Base-by-base conservation (phyloP, 257 asterid species). In the Lavandula angustifolia region DNA sequence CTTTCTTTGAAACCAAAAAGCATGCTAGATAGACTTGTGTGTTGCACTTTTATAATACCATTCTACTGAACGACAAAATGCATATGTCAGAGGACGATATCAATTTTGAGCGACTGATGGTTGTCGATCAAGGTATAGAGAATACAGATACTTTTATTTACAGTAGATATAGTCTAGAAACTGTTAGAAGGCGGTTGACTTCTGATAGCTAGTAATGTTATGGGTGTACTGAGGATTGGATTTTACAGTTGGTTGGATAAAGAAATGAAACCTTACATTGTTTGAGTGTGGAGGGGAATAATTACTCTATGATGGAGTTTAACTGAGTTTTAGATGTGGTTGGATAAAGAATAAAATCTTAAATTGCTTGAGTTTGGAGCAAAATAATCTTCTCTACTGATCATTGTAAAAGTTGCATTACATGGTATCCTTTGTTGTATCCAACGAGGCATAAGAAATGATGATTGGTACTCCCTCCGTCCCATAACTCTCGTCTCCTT, bases 61-160 rank as follows among this genome's bases (percentile, higher is more conserved):
- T 37, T 32, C 35, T 53, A 18, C 11, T 70, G 3, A 16, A 27
- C 51, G 9, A 29, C n/a, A 37, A 43, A 2, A 9, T 18, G 42
- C 35, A 43, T 12, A 7, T 43, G 6, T 35, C 44, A 11, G 40
- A 17, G 17, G 37, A 29, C 10, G 18, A 6, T 54, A 16, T 11
- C 22, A 35, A 40, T 51, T 47, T 29, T 67, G 53, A 67, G 29
- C 65, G 38, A 47, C 16, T 14, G 42, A 47, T 62, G 48, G 10
- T 34, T 6, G 33, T 14, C 43, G 14, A 62, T 73, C 27, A 18
- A 43, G 49, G 7, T 47, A 9, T 41, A 42, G 65, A 33, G 34
- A 33, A 50, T 41, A 12, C 18, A 65, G 22, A 42, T 43, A 13
- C 27, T 4, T 13, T 51, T 11, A 4, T 42, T 34, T 64, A 4